Conservation (phyloP, 345 rosid species). For the Firmiana major region DNA sequence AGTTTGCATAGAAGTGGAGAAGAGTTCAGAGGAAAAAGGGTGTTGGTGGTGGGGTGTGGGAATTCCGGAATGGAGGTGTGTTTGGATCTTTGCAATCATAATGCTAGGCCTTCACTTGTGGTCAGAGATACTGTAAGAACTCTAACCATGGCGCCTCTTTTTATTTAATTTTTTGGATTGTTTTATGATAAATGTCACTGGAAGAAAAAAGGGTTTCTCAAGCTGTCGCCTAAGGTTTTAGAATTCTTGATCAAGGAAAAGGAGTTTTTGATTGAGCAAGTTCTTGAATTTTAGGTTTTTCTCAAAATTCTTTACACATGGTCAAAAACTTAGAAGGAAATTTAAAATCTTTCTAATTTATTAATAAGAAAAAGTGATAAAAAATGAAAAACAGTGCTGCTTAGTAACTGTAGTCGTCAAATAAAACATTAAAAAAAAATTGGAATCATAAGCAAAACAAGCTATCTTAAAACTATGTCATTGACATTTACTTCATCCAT, state of each 20-base stretch:
- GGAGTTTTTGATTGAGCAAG: neutral
- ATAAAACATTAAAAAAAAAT: too few relatives aligned
- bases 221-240: neutral
- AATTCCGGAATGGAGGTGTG: conserved; percentile 99
- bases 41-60: conserved; percentile 93
- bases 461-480: neutral
- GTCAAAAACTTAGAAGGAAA: conserved; percentile 6
- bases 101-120: conserved; percentile 74
- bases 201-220: neutral
- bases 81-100: conserved; percentile 82
- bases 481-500: neutral
- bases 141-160: conserved; percentile 9
- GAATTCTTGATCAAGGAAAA: conserved; percentile 12
- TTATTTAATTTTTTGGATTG: neutral
- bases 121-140: conserved; percentile 80
- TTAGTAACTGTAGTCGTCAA: neutral
- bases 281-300: neutral
- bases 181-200: neutral
- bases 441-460: neutral
- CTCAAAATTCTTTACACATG: neutral
- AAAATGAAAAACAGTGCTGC: neutral
- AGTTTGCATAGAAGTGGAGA: conserved; percentile 64
- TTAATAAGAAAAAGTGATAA: neutral
- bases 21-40: conserved; percentile 57
- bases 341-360: neutral